Conservation (phyloP, 1,139 yeast species). For the Geotrichum bryndzae region DNA sequence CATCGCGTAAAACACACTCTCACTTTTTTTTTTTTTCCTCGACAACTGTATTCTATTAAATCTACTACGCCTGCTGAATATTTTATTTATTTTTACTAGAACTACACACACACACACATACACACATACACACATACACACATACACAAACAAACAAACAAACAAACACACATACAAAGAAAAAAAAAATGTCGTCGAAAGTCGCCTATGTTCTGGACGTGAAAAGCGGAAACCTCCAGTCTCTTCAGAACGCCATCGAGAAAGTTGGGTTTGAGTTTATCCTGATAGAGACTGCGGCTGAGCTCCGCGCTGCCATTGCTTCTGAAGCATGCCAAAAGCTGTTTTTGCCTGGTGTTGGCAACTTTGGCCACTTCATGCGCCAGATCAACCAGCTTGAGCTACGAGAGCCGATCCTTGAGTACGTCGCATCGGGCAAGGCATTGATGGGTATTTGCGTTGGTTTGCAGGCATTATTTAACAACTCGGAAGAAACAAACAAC, state of each 20-base stretch:
- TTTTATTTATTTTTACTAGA: not conserved
- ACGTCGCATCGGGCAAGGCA: slow-evolving; percentile 67
- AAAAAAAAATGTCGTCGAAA: slow-evolving; percentile 8
- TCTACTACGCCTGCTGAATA: not conserved
- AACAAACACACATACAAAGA: not conserved
- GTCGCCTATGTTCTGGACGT: slow-evolving; percentile 79
- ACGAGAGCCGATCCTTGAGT: slow-evolving; percentile 56
- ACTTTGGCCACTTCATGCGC: slow-evolving; percentile 85
- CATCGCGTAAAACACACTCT: not conserved
- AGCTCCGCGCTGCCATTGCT: slow-evolving; percentile 31
- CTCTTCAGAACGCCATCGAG: slow-evolving; percentile 79
- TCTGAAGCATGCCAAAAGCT: slow-evolving; percentile 29
- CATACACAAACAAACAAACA: too few species aligned
- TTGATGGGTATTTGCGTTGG: slow-evolving; percentile 98
- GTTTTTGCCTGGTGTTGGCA: slow-evolving; percentile 89
- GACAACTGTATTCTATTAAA: not conserved
- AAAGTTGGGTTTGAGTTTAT: slow-evolving; percentile 59
- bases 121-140: not conserved
- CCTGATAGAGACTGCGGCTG: slow-evolving; percentile 31
- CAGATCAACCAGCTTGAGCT: slow-evolving; percentile 59
- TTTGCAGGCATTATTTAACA: slow-evolving; percentile 69
- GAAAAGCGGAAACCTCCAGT: slow-evolving; percentile 90
- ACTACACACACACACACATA: not conserved
- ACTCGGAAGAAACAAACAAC: slow-evolving; percentile 68
- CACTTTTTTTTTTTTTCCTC: not conserved